These are phyloP conservation scores for Rhazya stricta DNA, from an alignment of 257 asterid genomes.

Conservation along the genomic window DNA sequence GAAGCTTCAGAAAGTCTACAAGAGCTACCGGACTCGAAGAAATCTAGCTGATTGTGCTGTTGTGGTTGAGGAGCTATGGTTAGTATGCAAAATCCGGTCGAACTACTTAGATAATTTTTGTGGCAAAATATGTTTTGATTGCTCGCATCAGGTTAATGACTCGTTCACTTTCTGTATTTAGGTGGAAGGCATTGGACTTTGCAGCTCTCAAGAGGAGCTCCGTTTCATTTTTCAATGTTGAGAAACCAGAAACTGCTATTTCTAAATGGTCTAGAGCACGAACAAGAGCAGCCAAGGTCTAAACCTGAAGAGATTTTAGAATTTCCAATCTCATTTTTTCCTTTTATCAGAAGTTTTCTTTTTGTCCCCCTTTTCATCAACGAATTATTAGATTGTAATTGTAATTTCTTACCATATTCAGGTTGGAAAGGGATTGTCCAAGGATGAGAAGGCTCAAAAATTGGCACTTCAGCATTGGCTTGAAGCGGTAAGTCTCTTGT, in stretches of 20 bases:
- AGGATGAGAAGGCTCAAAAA: conserved; percentile 91
- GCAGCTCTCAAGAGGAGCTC: conserved; percentile 82
- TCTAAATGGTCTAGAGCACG: conserved; percentile 96
- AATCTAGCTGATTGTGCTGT: conserved; percentile 97
- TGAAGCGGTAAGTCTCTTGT: conserved; percentile 72
- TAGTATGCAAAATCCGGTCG: conserved; percentile 15
- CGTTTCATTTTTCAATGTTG: conserved; percentile 68
- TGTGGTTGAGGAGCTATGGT: conserved; percentile 97
- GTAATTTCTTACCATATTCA: conserved; percentile 21
- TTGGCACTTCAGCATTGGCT: conserved; percentile 94
- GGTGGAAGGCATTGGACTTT: conserved; percentile 97
- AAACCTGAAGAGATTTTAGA: background rate
- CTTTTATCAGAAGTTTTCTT: background rate
- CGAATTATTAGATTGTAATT: conserved; percentile 2
- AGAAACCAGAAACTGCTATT: conserved; percentile 80
- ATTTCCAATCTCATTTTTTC: background rate
- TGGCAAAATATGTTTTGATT: background rate
- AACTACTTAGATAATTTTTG: background rate
- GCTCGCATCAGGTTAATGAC: conserved; percentile 16
- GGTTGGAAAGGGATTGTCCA: conserved; percentile 96
- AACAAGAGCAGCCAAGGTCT: conserved; percentile 85
- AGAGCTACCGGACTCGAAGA: conserved; percentile 83
- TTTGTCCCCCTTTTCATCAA: conserved; percentile 3
- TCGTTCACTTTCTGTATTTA: conserved; percentile 18
- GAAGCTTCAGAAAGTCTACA: conserved; percentile 82